Percentiles rank a stretch among this genome's conserved stretches.
phyloP scores from a whole-genome alignment of 495 filamentous ascomycete genomes.

The Trypethelium eluteriae region DNA sequence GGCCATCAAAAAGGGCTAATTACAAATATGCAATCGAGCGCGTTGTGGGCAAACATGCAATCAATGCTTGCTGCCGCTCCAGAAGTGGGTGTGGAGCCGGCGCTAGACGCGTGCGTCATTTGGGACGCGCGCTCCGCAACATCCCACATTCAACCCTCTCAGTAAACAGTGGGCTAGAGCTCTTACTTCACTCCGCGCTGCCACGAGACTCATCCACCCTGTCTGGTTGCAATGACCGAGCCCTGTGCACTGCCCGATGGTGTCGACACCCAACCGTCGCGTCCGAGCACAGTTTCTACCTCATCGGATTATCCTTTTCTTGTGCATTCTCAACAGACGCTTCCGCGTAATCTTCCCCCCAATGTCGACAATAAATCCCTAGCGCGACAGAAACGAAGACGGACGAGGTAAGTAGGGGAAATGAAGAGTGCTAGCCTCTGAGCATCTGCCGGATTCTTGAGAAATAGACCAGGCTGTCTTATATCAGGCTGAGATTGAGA shows the following conservation, averaged over 20 bases:
- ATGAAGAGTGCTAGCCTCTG: background rate
- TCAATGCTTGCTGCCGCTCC: background rate
- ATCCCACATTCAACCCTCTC: background rate
- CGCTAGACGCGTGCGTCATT: constrained; percentile 5
- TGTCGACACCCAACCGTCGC: background rate
- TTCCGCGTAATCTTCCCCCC: constrained; percentile 55
- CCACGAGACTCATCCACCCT: background rate
- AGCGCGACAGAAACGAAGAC: constrained; percentile 58
- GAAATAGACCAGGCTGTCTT: background rate
- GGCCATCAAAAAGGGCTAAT: background rate
- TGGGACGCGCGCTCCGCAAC: constrained; percentile 2
- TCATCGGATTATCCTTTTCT: constrained; percentile 46
- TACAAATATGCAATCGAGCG: background rate
- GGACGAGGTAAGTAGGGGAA: constrained; percentile 43
- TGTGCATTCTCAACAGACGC: constrained; percentile 59
- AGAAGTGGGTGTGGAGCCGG: background rate
- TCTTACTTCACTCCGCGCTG: background rate
- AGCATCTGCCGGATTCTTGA: background rate
- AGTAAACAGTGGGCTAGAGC: background rate
- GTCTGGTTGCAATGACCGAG: background rate
- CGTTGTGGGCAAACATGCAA: background rate
- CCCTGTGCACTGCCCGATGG: background rate
- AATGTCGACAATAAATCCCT: constrained; percentile 61
- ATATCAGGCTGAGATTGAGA: background rate
- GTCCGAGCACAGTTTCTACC: background rate